Evolutionary conservation across 352 stramenopile species (phyloP), one percentile per base, ranked within the genome.

Genomic region (Phytophthora boehmeriae): DNA sequence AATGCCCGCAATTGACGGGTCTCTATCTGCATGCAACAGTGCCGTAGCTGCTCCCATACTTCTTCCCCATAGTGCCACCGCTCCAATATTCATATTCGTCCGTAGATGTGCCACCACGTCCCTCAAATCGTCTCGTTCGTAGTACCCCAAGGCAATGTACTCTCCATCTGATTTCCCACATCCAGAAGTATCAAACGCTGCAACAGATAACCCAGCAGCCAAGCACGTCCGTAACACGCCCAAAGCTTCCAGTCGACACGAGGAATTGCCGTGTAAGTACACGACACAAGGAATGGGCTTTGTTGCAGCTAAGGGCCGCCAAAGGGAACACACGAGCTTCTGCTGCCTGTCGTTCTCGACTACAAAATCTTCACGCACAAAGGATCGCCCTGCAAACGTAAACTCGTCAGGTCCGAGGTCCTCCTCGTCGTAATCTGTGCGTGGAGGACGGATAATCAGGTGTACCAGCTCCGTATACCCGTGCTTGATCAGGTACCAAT

Each of bases 261-360:
- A 98, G 9, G 93, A 98, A 71, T 99, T 99, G 50, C 97, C 97
- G 64, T 99, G 97, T 55, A 99, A 82, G 57, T 99, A 99, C 54
- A 99, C 98, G 4, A 99, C 81, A 65, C 96, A 98, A 13, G 92
- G 89, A 42, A 95, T 68, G 27, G 91, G 68, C 35, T 81, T 66
- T 2, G 65, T 48, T 48, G 72, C 41, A n/a, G 63, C 63, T 19
- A 66, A 63, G 0, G 92, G 93, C 57, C 89, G 78, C 97, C 97
- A 99, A 63, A 98, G 92, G 28, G 92, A 98, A 71, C 97, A 99
- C 50, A 97, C 78, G 8, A 99, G 68, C 30, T 77, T 87, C 68
- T 97, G 83, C 16, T 76, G 61, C 28, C 90, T 77, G 58, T 96
- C 78, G 30, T 93, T 93, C 9, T 80, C 47, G 5, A 93, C 80